These are phyloP conservation scores for Pichia nakasei DNA, from an alignment of 805 yeast species.

Conservation along the genomic window DNA sequence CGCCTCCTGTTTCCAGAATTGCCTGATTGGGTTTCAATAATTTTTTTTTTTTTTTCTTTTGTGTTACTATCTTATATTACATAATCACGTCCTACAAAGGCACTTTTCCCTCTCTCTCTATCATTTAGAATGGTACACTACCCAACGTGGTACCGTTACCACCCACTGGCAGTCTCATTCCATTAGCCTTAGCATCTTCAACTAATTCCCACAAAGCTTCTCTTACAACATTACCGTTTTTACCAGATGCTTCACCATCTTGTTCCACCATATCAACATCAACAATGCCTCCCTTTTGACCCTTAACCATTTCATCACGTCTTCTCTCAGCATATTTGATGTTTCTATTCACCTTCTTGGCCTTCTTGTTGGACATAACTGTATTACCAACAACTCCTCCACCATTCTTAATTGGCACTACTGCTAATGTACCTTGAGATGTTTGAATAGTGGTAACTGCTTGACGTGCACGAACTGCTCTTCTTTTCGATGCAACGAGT, in stretches of 20 bases:
- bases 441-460: slow-evolving; percentile 6
- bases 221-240: slow-evolving; percentile 38
- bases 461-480: slow-evolving; percentile 35
- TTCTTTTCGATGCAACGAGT: slow-evolving; percentile 33
- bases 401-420: slow-evolving; percentile 35
- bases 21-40: too few relatives aligned
- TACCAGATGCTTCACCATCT: slow-evolving; percentile 7
- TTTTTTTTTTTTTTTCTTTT: background rate
- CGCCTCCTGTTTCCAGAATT: too few relatives aligned
- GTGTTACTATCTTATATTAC: background rate
- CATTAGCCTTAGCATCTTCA: slow-evolving; percentile 44
- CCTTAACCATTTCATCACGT: slow-evolving; percentile 8
- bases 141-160: slow-evolving; percentile 66
- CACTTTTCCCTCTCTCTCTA: too few relatives aligned
- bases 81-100: too few relatives aligned
- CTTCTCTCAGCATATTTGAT: slow-evolving; percentile 59
- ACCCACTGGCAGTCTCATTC: slow-evolving; percentile 28
- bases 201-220: slow-evolving; percentile 66
- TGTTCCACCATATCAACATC: slow-evolving; percentile 34
- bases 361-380: slow-evolving; percentile 68
- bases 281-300: slow-evolving; percentile 27
- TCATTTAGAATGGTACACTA: background rate
- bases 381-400: slow-evolving; percentile 37
- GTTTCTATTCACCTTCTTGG: slow-evolving; percentile 73
- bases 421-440: slow-evolving; percentile 21